Percentiles rank a stretch among this genome's conserved stretches.
Conservation (phyloP, 2,329 filamentous ascomycete species). For the Fusarium incarnatum region DNA sequence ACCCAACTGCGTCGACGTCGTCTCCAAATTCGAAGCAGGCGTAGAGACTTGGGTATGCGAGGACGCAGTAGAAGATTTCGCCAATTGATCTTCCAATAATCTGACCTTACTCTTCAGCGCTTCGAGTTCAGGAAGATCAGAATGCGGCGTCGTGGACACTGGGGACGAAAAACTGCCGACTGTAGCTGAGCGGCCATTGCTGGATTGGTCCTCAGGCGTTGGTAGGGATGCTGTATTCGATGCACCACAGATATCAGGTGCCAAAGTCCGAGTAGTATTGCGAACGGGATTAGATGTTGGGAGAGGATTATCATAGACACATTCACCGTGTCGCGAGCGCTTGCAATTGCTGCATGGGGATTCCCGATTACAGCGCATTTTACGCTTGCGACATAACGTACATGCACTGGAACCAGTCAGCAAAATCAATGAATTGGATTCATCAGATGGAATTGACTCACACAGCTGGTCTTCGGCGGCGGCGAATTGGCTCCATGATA, state of each 20-base stretch:
- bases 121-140: slow-evolving; percentile 30
- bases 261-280: neutral
- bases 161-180: neutral
- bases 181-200: neutral
- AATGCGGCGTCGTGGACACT: neutral
- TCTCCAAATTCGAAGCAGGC: slow-evolving; percentile 46
- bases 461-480: slow-evolving; percentile 48
- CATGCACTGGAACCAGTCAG: slow-evolving; percentile 50
- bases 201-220: slow-evolving; percentile 9
- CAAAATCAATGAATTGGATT: no score
- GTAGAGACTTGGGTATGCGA: neutral
- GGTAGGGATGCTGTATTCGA: neutral
- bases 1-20: slow-evolving; percentile 50
- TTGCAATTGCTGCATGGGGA: slow-evolving; percentile 57
- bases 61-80: neutral
- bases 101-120: slow-evolving; percentile 22
- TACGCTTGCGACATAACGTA: slow-evolving; percentile 56
- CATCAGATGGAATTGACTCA: no score
- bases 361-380: slow-evolving; percentile 57
- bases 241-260: neutral
- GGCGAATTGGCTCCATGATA: slow-evolving; percentile 39
- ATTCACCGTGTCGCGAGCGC: slow-evolving; percentile 51
- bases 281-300: neutral
- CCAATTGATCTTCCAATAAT: slow-evolving; percentile 30
- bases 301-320: slow-evolving; percentile 49